Conservation (phyloP, 345 rosid genomes). For the Firmiana major region DNA sequence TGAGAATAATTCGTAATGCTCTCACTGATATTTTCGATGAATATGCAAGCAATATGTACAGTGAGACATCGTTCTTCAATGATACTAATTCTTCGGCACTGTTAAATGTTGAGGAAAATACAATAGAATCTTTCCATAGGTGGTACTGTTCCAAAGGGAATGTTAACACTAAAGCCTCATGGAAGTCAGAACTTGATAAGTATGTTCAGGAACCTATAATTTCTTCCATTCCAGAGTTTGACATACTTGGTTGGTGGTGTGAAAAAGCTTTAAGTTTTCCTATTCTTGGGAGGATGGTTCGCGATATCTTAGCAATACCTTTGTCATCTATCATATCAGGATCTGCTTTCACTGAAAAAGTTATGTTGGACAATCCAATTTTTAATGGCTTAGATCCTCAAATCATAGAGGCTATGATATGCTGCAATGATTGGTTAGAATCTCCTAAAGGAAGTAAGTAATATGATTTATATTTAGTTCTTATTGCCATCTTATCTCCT, state of each 20-base stretch:
- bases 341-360: neutral
- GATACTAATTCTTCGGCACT: neutral
- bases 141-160: neutral
- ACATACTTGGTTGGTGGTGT: constrained; percentile 15
- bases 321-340: neutral
- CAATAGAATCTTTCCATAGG: neutral
- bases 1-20: neutral
- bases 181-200: neutral
- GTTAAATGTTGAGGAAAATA: neutral
- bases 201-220: neutral
- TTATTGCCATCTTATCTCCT: neutral
- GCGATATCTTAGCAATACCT: constrained; percentile 11
- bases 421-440: neutral
- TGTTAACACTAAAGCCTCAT: neutral
- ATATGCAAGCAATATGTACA: neutral
- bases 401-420: neutral
- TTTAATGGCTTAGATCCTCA: neutral
- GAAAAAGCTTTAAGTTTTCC: neutral
- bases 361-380: neutral
- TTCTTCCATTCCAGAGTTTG: neutral
- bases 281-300: constrained; percentile 11
- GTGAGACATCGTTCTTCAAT: neutral
- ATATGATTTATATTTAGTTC: neutral
- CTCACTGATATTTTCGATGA: neutral
- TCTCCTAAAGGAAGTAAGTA: neutral